These are phyloP conservation scores for Trametes cinnabarina DNA, from an alignment of 768 basidiomycete species.

Conservation along the genomic window DNA sequence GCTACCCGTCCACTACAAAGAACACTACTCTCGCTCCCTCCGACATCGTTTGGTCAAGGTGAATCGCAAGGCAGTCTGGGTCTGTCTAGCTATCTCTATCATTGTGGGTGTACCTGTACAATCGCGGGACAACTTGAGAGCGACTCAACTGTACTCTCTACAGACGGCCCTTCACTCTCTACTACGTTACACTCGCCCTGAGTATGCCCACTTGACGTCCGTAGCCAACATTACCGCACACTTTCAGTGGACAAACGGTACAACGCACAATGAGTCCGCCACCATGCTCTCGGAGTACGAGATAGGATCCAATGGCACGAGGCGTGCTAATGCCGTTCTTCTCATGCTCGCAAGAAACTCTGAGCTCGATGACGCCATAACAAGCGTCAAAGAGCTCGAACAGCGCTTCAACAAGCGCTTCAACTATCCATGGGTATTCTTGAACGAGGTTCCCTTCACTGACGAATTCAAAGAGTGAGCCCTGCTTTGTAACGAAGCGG, in stretches of 20 bases:
- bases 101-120: background rate
- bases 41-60: conserved; percentile 2
- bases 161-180: conserved; percentile 2
- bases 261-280: background rate
- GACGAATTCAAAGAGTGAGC: conserved; percentile 68
- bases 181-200: background rate
- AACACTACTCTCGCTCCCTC: background rate
- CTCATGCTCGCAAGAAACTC: conserved; percentile 62
- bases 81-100: background rate
- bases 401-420: conserved; percentile 80
- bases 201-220: conserved; percentile 1
- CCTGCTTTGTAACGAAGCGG: background rate
- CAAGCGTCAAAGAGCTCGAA: conserved; percentile 75
- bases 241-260: background rate
- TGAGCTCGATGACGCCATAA: conserved; percentile 54
- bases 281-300: background rate
- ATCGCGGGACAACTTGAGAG: background rate
- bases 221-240: background rate
- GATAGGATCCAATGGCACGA: background rate
- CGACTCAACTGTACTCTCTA: background rate
- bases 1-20: conserved; percentile 4
- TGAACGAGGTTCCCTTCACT: conserved; percentile 82
- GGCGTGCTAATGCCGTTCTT: conserved; percentile 33
- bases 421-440: conserved; percentile 85
- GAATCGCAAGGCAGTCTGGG: conserved; percentile 1